A percentile compares a stretch with the other conserved stretches of the same genome.
Evolutionary conservation across 2,329 filamentous ascomycete species (phyloP).

Genomic region (Neofusicoccum ribis): DNA sequence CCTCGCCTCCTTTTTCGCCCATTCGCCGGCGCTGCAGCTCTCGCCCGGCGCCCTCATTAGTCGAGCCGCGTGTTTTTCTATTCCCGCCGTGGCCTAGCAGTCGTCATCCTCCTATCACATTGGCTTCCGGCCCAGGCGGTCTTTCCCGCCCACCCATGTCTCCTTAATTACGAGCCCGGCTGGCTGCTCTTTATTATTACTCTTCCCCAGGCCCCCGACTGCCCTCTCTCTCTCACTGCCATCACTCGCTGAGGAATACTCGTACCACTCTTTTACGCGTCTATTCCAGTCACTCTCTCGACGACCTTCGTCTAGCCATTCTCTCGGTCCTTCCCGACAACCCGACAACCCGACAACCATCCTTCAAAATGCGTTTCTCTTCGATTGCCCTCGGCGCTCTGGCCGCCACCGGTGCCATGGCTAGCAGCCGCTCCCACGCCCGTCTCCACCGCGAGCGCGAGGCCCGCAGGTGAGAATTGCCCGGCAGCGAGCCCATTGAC

Average conservation of each 20-base stretch:
- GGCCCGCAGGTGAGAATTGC: not conserved
- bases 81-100: slow-evolving; percentile 12
- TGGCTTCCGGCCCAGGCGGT: not conserved
- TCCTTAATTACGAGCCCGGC: slow-evolving; percentile 13
- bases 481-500: not conserved
- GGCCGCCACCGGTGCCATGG: slow-evolving; percentile 13
- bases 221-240: not conserved
- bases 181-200: slow-evolving; percentile 18
- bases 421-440: slow-evolving; percentile 19
- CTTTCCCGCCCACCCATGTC: slow-evolving; percentile 17
- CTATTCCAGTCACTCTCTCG: slow-evolving; percentile 21
- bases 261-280: slow-evolving; percentile 20
- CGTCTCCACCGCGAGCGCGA: slow-evolving; percentile 11
- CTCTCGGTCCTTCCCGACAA: slow-evolving; percentile 17
- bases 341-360: slow-evolving; percentile 2
- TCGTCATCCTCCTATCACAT: slow-evolving; percentile 18
- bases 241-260: slow-evolving; percentile 14
- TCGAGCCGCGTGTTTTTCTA: slow-evolving; percentile 17
- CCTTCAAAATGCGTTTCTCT: slow-evolving; percentile 19
- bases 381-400: slow-evolving; percentile 17
- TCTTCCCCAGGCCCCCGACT: slow-evolving; percentile 2
- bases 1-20: slow-evolving; percentile 17
- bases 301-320: slow-evolving; percentile 10
- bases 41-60: slow-evolving; percentile 11
- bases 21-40: not conserved